Evolutionary conservation across 352 stramenopile genomes (phyloP), one percentile per base, ranked within the genome.

Genomic region (Pythium sp.): DNA sequence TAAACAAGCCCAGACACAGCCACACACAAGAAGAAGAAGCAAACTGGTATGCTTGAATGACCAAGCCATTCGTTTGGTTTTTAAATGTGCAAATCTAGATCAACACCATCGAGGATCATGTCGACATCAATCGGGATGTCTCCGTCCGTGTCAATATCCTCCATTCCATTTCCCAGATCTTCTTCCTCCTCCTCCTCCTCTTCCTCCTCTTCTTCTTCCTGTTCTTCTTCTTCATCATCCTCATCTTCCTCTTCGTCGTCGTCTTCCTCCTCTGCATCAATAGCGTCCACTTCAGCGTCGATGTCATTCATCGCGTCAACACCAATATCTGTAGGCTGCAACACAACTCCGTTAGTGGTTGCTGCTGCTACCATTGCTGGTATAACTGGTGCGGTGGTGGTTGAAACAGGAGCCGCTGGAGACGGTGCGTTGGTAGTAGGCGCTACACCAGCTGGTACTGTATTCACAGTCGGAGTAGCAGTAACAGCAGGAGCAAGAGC

Each of bases 141-240:
- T 24, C 53, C 53, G 56, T 62, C 72, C n/a, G 57, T 66, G 22
- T 79, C 75, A 20, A 69, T 46, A 4, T 79, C 72, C 7, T 77
- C 70, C 11, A 72, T 70, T 12, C 75, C 71, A 36, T 84, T 71
- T 0, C 85, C 79, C 0, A 77, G 62, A 0, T 74, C 67, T 12
- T 77, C 71, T 34, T 79, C 73, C 8, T 79, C 76, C 9, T 81
- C 74, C 12, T 46, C 30, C 18, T 78, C 73, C 3, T 69, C 64
- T 24, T 65, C 57, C 9, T 69, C 64, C 15, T 60, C 49, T 1
- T 69, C 64, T 2, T 70, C 55, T 28, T 69, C 64, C 8, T 83
- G 78, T 30, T 77, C 79, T 15, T 80, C 80, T 0, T 75, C 77
- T 18, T 91, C 84, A 9, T 89, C 82, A 0, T 86, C 82, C 2